Evolutionary conservation across 2,329 filamentous ascomycete species (phyloP).

Genomic region (Didymella exigua): DNA sequence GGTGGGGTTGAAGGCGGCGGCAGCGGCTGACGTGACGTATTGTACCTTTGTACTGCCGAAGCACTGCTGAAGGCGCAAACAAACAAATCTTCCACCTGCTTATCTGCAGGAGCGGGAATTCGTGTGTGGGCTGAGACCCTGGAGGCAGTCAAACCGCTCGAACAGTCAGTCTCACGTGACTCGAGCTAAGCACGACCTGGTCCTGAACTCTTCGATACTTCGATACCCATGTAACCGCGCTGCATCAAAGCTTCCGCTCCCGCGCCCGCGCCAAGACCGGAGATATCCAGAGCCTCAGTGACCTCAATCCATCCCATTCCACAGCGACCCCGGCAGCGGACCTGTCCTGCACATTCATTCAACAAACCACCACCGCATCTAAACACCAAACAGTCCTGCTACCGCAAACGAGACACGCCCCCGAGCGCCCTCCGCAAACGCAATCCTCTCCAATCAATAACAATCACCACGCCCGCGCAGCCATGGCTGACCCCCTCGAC

Average conservation of each 20-base stretch:
- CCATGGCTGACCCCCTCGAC: conserved; percentile 57
- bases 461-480: background rate
- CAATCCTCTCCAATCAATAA: background rate
- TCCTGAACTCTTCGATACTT: background rate
- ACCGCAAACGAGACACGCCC: too few species aligned
- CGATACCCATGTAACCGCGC: background rate
- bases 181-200: background rate
- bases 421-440: too few species aligned
- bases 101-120: background rate
- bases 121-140: too few species aligned
- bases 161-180: background rate
- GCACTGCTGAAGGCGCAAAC: conserved; percentile 3
- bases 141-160: background rate
- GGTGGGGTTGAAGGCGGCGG: conserved; percentile 17
- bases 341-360: background rate
- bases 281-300: conserved; percentile 26
- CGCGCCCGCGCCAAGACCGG: conserved; percentile 12
- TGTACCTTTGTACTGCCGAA: conserved; percentile 7
- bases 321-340: conserved; percentile 3
- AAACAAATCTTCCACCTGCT: background rate
- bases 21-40: conserved; percentile 30
- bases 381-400: too few species aligned
- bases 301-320: background rate
- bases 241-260: conserved; percentile 9
- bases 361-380: background rate